Evolutionary conservation across 2,329 filamentous ascomycete species (phyloP).

Genomic region (Lasiodiplodia sp.): DNA sequence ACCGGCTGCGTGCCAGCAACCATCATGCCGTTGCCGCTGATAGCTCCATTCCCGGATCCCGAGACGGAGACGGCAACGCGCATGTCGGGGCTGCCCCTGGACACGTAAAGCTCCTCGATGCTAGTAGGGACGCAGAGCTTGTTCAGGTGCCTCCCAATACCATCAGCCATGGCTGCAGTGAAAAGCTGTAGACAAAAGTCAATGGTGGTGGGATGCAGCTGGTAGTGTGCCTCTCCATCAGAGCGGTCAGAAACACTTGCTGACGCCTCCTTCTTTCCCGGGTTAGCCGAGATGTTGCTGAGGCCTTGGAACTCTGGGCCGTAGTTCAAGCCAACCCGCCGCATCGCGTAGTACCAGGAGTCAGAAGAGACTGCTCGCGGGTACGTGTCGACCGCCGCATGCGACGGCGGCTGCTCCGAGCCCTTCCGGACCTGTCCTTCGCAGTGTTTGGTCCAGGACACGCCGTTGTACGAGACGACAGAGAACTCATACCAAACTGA

Average conservation of each 20-base stretch:
- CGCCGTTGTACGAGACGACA: conserved; percentile 34
- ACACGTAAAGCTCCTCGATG: conserved; percentile 33
- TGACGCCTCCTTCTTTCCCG: neutral
- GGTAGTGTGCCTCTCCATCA: conserved; percentile 23
- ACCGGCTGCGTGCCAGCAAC: conserved; percentile 30
- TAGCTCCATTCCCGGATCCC: conserved; percentile 9
- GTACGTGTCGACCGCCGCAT: neutral
- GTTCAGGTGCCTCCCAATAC: conserved; percentile 29
- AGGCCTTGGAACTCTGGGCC: conserved; percentile 9
- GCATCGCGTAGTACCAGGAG: conserved; percentile 1
- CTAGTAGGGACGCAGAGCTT: conserved; percentile 23
- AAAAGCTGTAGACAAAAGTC: conserved; percentile 31
- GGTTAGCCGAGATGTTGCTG: neutral
- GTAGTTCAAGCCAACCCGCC: conserved; percentile 1
- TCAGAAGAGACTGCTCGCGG: neutral
- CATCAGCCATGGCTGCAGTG: conserved; percentile 32
- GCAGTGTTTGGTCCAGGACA: conserved; percentile 38
- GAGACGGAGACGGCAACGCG: neutral
- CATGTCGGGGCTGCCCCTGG: neutral
- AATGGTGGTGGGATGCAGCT: conserved; percentile 30
- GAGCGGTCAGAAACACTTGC: neutral
- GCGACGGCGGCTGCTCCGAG: neutral
- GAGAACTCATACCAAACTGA: conserved; percentile 35
- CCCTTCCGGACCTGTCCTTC: conserved; percentile 30
- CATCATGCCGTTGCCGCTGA: neutral